These are phyloP conservation scores for Sicyos baderoa DNA, from an alignment of 306 rosid genomes.

Conservation along the genomic window DNA sequence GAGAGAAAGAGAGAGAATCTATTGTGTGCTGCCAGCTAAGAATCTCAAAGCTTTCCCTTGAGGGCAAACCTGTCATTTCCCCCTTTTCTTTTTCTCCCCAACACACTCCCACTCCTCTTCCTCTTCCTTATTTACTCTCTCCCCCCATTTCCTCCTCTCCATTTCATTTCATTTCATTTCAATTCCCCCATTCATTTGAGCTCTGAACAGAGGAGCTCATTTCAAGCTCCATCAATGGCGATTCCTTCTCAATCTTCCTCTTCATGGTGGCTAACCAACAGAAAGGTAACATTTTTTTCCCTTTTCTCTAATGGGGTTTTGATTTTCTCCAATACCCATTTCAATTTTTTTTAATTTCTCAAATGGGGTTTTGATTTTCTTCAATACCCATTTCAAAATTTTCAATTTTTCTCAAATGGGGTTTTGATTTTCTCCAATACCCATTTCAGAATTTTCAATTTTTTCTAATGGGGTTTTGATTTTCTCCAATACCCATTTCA, in stretches of 20 bases:
- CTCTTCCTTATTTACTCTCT: conserved; percentile 22
- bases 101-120: conserved; percentile 17
- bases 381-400: not conserved
- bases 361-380: not conserved
- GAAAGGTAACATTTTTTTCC: conserved; percentile 40
- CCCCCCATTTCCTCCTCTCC: conserved; percentile 16
- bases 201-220: conserved; percentile 26
- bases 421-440: not conserved
- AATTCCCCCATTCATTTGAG: not conserved
- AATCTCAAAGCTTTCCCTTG: conserved; percentile 50
- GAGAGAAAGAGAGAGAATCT: conserved; percentile 33
- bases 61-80: conserved; percentile 66
- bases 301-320: not conserved
- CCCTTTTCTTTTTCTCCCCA: conserved; percentile 18
- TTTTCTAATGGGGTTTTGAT: conserved; percentile 4
- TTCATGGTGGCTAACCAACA: conserved; percentile 82
- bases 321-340: not conserved
- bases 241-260: conserved; percentile 40
- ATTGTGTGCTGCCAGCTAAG: conserved; percentile 75
- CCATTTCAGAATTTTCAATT: not conserved
- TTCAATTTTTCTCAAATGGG: not conserved
- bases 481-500: not conserved
- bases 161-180: too few relatives aligned
- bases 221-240: conserved; percentile 35
- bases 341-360: not conserved